These are phyloP conservation scores for Paracoccidioides brasiliensis DNA, from an alignment of 2,329 filamentous ascomycete species.

Conservation along the genomic window DNA sequence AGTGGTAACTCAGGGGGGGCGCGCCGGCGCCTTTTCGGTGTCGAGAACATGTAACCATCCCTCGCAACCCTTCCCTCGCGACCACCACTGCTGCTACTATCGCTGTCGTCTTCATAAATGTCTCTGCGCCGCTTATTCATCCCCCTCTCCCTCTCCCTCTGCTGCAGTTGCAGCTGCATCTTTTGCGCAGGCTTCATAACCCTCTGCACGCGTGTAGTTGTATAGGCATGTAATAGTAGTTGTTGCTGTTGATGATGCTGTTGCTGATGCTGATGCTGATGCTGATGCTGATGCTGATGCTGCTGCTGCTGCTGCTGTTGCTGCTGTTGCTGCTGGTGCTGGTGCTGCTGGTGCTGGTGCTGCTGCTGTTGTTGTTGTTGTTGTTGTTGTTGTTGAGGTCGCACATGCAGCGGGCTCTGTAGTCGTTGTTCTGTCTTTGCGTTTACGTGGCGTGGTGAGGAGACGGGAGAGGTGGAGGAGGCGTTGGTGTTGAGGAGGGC, in stretches of 20 bases:
- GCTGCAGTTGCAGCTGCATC: constrained; percentile 1
- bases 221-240: too few relatives aligned
- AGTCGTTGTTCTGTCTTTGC: constrained; percentile 20
- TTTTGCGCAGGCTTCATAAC: constrained; percentile 15
- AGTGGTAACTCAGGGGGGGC: constrained; percentile 33
- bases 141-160: constrained; percentile 6
- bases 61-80: constrained; percentile 11
- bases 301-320: too few relatives aligned
- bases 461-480: constrained; percentile 27
- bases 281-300: too few relatives aligned
- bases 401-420: constrained; percentile 27
- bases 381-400: too few relatives aligned
- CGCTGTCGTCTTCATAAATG: constrained; percentile 25
- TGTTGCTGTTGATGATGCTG: too few relatives aligned
- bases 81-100: not conserved
- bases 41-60: constrained; percentile 21
- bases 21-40: constrained; percentile 33
- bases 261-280: too few relatives aligned
- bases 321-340: too few relatives aligned
- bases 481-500: constrained; percentile 29
- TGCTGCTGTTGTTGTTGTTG: too few relatives aligned
- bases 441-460: constrained; percentile 23
- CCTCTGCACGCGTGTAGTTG: constrained; percentile 21
- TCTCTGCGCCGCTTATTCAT: constrained; percentile 13
- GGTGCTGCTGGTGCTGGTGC: too few relatives aligned